phyloP scores from a whole-genome alignment of 176 grass and related monocot species.

The Urochloa ruziziensis region DNA sequence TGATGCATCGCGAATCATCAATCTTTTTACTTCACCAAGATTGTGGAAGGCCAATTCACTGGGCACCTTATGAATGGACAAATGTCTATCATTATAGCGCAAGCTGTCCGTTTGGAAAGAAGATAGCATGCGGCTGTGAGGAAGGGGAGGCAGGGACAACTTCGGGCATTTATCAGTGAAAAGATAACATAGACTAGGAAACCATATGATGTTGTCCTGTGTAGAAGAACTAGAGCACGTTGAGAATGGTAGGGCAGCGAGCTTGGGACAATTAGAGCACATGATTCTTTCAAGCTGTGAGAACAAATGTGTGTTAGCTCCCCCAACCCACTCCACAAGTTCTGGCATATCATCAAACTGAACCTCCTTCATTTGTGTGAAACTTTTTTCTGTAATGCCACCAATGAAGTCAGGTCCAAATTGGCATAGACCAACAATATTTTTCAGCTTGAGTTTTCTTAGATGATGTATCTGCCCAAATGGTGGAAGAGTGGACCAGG shows the following conservation, averaged over 20 bases:
- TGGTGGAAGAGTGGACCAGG: slow-evolving; percentile 4
- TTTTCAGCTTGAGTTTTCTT: background rate
- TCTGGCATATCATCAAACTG: background rate
- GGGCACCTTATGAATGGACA: background rate
- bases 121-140: background rate
- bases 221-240: background rate
- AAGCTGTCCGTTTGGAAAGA: rapidly evolving
- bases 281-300: background rate
- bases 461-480: background rate
- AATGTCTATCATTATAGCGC: rapidly evolving
- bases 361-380: background rate
- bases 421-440: background rate
- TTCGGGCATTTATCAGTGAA: rapidly evolving
- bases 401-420: background rate
- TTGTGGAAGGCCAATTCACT: slow-evolving; percentile 9
- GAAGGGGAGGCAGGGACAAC: background rate
- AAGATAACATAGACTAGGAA: background rate
- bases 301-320: background rate
- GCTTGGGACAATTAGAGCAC: background rate
- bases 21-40: background rate
- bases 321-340: background rate
- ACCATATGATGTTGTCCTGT: background rate
- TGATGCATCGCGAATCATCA: background rate
- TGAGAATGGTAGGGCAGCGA: background rate
- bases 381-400: background rate